These are phyloP conservation scores for Fraxinus floribunda DNA, from an alignment of 305 asterid species.

Conservation along the genomic window DNA sequence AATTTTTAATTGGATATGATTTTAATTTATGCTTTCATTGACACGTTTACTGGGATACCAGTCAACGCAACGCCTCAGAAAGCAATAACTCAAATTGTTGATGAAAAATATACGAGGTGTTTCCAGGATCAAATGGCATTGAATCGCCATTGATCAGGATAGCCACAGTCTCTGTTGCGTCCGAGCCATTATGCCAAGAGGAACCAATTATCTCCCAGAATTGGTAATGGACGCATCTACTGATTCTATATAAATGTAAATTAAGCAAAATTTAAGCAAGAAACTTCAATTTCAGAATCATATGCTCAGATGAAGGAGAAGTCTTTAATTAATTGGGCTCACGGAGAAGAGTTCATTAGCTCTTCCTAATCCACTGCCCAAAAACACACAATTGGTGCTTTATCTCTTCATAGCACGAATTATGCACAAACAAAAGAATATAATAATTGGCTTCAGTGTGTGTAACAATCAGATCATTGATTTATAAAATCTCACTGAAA, in stretches of 20 bases:
- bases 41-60: not conserved
- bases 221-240: slow-evolving; percentile 71
- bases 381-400: slow-evolving; percentile 40
- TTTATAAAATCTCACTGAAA: slow-evolving; percentile 61
- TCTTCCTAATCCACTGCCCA: slow-evolving; percentile 57
- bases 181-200: slow-evolving; percentile 50
- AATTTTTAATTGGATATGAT: not conserved
- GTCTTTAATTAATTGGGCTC: slow-evolving; percentile 62
- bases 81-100: not conserved
- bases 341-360: slow-evolving; percentile 40
- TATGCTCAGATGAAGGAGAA: slow-evolving; percentile 91
- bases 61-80: not conserved
- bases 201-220: slow-evolving; percentile 52
- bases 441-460: slow-evolving; percentile 72
- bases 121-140: not conserved
- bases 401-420: slow-evolving; percentile 52
- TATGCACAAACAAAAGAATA: not conserved
- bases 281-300: not conserved
- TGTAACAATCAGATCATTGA: slow-evolving; percentile 75
- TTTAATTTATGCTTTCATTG: not conserved
- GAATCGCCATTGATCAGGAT: slow-evolving; percentile 57
- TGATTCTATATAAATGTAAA: not conserved
- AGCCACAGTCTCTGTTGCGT: slow-evolving; percentile 53
- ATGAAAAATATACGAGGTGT: not conserved
- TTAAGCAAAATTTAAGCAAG: not conserved